Base-by-base conservation (phyloP, 2,329 filamentous ascomycete genomes). In the Fusarium pseudocircinatum region DNA sequence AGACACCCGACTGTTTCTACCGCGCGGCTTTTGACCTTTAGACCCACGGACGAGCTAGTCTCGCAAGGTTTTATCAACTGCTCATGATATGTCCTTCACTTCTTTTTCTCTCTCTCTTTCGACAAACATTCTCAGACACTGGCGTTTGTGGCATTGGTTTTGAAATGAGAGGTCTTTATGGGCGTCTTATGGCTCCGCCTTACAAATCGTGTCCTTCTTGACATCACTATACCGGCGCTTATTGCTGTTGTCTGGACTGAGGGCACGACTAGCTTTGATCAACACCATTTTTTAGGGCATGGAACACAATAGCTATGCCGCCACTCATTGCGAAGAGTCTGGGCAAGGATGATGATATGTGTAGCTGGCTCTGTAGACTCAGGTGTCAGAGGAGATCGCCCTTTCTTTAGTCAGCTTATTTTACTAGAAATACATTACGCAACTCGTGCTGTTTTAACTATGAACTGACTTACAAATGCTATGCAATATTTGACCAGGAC, bases 311-410 rank as follows among this genome's bases (percentile, higher is more conserved):
- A 28, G 34, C 24, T 54, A 40, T 28, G 20, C 26, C 30, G 32
- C 16, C 20, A 57, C 44, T 30, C 46, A 42, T 28, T 24, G 50
- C 26, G 30, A 50, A 58, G 46, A 40, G 57, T 24, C 60, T 37
- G 26, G 40, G 32, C 49, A 63, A 59, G 56, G 63, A 46, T 71
- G 46, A 60, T 63, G 71, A 70, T 75, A 72, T 72, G 64, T 70
- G 72, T 63, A 64, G 67, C 70, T 69, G 59, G 67, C 60, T 67
- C 69, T 77, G 70, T 78, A 79, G 69, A 79, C 69, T 62, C 59
- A 74, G 78, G 67, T 78, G 72, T 72, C 66, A 60, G 67, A 69
- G 52, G 70, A 72, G 66, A 68, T 69, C 53, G 58, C 36, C 73
- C 73, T 75, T 78, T 74, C 49, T 73, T 69, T 63, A 67, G 73